A percentile compares a stretch with the other conserved stretches of the same genome.
These are phyloP conservation scores for Phytophthora gonapodyides DNA, from an alignment of 352 stramenopile species.

Conservation along the genomic window DNA sequence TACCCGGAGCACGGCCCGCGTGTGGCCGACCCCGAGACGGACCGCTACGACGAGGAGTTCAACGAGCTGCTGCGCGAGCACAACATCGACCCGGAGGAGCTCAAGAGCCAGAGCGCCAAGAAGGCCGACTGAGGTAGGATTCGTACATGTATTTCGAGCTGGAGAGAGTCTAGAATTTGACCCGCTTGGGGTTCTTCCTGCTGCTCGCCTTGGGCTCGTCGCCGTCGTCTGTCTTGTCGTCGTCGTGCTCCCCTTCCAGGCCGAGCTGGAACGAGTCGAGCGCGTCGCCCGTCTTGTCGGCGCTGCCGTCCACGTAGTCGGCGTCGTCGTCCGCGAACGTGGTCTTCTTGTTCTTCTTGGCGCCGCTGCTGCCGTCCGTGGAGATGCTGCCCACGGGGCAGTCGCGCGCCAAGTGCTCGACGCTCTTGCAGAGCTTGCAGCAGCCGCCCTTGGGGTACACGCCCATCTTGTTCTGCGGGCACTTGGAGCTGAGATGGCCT, in stretches of 20 bases:
- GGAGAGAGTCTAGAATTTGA: constrained; percentile 50
- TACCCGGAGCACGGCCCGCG: constrained; percentile 67
- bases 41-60: constrained; percentile 87
- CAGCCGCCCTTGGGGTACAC: constrained; percentile 90
- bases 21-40: constrained; percentile 46
- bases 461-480: constrained; percentile 84
- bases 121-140: constrained; percentile 17
- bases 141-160: too few relatives aligned
- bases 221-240: constrained; percentile 18
- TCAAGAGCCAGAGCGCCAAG: constrained; percentile 51
- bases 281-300: constrained; percentile 54
- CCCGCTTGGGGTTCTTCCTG: constrained; percentile 37
- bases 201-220: constrained; percentile 20
- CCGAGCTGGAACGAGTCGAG: constrained; percentile 53
- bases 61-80: constrained; percentile 80
- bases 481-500: constrained; percentile 88
- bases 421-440: constrained; percentile 88
- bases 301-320: constrained; percentile 33
- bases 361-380: constrained; percentile 52
- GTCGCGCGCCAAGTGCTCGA: constrained; percentile 83
- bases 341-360: constrained; percentile 79
- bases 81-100: constrained; percentile 66
- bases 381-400: constrained; percentile 79
- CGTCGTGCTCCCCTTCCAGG: constrained; percentile 44
- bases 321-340: constrained; percentile 72